Percentiles rank a stretch among this genome's conserved stretches.
phyloP scores from a whole-genome alignment of 441 rosid species.

The Viola pubescens region DNA sequence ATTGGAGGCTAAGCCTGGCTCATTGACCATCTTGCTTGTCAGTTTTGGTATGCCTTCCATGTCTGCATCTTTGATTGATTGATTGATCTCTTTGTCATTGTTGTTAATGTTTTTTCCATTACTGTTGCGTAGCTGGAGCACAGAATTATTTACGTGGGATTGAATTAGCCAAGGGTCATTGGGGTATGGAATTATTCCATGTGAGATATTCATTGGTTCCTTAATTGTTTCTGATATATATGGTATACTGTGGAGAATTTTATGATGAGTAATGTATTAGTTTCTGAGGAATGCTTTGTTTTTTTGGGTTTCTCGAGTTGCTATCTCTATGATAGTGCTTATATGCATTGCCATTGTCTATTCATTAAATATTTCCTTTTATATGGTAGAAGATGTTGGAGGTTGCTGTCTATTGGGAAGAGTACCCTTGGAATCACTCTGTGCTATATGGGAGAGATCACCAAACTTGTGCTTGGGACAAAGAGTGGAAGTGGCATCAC shows the following conservation, averaged over 20 bases:
- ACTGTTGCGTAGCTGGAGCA: constrained; percentile 54
- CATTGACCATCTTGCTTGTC: constrained; percentile 74
- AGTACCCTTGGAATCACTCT: constrained; percentile 65
- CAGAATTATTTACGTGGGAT: constrained; percentile 50
- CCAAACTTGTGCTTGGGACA: constrained; percentile 84
- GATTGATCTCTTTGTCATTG: constrained; percentile 12
- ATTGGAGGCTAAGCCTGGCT: constrained; percentile 67
- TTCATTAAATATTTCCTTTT: constrained; percentile 8
- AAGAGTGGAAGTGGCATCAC: constrained; percentile 55
- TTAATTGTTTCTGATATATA: constrained; percentile 1
- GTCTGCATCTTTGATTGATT: not conserved
- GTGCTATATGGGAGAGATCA: constrained; percentile 64
- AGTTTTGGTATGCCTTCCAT: constrained; percentile 59
- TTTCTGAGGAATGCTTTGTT: not conserved
- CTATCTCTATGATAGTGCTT: no score
- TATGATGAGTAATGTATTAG: not conserved
- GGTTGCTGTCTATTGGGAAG: constrained; percentile 79
- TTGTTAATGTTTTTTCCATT: not conserved
- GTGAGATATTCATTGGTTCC: constrained; percentile 26
- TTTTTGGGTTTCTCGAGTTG: not conserved
- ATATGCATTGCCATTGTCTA: no score
- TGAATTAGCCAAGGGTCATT: constrained; percentile 51
- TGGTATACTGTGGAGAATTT: constrained; percentile 10
- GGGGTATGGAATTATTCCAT: constrained; percentile 35
- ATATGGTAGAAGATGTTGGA: constrained; percentile 61